Evolutionary conservation across 1,284 basidiomycete species (phyloP), one percentile per base, ranked within the genome.

Genomic region (Amylostereum areolatum): DNA sequence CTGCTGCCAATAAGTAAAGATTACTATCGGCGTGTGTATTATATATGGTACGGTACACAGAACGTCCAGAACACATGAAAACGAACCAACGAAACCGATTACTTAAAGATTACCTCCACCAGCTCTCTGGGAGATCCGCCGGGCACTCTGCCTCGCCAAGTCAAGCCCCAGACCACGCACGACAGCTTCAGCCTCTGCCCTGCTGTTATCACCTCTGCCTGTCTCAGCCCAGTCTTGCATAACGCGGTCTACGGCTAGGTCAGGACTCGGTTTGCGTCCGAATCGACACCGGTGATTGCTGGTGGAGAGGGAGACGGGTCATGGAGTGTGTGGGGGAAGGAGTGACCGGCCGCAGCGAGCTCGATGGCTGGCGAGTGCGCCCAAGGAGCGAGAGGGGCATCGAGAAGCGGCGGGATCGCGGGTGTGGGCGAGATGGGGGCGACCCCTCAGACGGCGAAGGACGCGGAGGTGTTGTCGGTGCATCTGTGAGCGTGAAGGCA

Each of bases 321-420:
- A n/a, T n/a, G 33, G 33, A 35, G 8, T 35, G 33, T 35, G 33
- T n/a, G 33, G 33, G 8, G 33, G 8, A 35, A 8, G 33, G n/a
- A 35, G 33, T 8, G 8, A 35, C 33, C 8, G n/a, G 33, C 33
- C n/a, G 33, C 33, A 35, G 8, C 33, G n/a, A 8, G 33, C 33
- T 35, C 33, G 33, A 8, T 35, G 33, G n/a, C n/a, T n/a, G n/a
- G 41, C 18, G 41, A 4, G 41, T 27, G 18, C 55, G 54, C 25
- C 49, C 10, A 30, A 41, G 36, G 37, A 56, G 50, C n/a, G 53
- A 46, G 3, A 52, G 48, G 36, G 53, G 54, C 27, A 57, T 41
- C 7, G 55, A 57, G 34, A 57, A 53, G 4, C 55, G 55, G 47
- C 45, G 54, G 9, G 48, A 43, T 11, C 41, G 41, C 7, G 25